Conservation (phyloP, 139 green algal genomes). For the Asterochloris erici region DNA sequence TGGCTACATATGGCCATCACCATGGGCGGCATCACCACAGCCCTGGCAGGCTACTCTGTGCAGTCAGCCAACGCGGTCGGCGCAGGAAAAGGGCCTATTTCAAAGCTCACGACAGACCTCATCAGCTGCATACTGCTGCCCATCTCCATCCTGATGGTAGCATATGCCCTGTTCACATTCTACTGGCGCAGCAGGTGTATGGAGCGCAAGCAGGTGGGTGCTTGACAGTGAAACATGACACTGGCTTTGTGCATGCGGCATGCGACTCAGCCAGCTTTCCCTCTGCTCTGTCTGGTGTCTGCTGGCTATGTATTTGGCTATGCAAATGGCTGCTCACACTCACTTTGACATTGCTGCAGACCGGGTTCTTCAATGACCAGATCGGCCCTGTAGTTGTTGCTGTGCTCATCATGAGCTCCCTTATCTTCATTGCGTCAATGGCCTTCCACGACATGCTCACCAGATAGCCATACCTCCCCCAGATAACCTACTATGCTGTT, state of each 20-base stretch:
- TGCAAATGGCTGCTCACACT: not conserved
- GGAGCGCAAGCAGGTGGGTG: slow-evolving; percentile 66
- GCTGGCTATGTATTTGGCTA: not conserved
- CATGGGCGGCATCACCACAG: slow-evolving; percentile 75
- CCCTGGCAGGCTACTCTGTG: slow-evolving; percentile 58
- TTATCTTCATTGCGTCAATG: slow-evolving; percentile 28
- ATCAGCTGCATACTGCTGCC: slow-evolving; percentile 75
- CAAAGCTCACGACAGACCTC: slow-evolving; percentile 61
- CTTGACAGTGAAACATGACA: not conserved
- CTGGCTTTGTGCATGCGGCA: not conserved
- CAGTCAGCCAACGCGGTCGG: slow-evolving; percentile 8
- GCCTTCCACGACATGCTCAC: too few species aligned
- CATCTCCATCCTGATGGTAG: slow-evolving; percentile 78
- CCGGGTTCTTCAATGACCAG: slow-evolving; percentile 80
- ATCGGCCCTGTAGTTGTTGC: slow-evolving; percentile 67
- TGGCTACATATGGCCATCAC: slow-evolving; percentile 88
- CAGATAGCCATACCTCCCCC: too few species aligned
- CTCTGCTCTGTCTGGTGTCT: not conserved
- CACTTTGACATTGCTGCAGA: slow-evolving; percentile 33
- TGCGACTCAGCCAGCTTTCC: not conserved
- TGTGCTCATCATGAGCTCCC: slow-evolving; percentile 54
- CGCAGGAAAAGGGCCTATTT: slow-evolving; percentile 35
- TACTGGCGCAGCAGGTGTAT: slow-evolving; percentile 71
- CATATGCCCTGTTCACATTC: slow-evolving; percentile 73
- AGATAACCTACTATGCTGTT: too few species aligned